phyloP scores from a whole-genome alignment of 164 flowering plant genomes.

The Liriodendron chinense region DNA sequence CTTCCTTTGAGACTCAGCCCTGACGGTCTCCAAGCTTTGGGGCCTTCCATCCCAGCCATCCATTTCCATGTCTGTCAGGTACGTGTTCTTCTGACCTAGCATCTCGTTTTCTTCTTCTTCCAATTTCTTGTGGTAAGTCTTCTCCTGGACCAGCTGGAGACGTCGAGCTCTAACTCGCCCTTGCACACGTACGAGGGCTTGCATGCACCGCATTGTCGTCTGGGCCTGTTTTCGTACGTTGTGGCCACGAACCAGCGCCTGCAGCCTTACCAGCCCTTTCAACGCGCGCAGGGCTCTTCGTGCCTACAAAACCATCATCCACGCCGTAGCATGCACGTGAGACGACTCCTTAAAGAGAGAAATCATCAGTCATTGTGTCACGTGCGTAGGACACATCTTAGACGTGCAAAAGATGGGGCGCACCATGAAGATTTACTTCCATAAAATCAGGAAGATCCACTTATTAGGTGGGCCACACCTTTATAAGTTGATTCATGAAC shows the following conservation, averaged over 20 bases:
- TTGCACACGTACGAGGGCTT: slow-evolving; percentile 86
- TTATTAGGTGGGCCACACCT: no score
- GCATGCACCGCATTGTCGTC: slow-evolving; percentile 98
- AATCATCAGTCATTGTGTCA: neutral
- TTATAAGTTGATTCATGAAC: no score
- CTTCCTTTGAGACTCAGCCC: slow-evolving; percentile 38
- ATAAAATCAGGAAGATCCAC: no score
- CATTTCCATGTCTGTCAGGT: slow-evolving; percentile 17
- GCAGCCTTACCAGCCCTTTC: slow-evolving; percentile 89
- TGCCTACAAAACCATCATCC: slow-evolving; percentile 41
- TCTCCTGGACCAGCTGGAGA: slow-evolving; percentile 53
- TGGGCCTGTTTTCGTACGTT: slow-evolving; percentile 95
- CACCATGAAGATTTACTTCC: no score
- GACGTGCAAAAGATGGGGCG: no score
- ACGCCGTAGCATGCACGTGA: no score
- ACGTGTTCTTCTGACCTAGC: slow-evolving; percentile 5
- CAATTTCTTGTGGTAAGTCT: slow-evolving; percentile 21
- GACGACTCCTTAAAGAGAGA: neutral
- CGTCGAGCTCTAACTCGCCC: slow-evolving; percentile 78
- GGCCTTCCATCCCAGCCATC: slow-evolving; percentile 38
- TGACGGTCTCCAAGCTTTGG: slow-evolving; percentile 33
- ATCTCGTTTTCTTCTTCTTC: neutral
- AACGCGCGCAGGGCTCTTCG: slow-evolving; percentile 86
- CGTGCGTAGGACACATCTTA: neutral
- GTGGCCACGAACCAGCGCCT: slow-evolving; percentile 92